Evolutionary conservation across 2,329 filamentous ascomycete species (phyloP).

Genomic region (Aspergillus pseudoviridinutans): DNA sequence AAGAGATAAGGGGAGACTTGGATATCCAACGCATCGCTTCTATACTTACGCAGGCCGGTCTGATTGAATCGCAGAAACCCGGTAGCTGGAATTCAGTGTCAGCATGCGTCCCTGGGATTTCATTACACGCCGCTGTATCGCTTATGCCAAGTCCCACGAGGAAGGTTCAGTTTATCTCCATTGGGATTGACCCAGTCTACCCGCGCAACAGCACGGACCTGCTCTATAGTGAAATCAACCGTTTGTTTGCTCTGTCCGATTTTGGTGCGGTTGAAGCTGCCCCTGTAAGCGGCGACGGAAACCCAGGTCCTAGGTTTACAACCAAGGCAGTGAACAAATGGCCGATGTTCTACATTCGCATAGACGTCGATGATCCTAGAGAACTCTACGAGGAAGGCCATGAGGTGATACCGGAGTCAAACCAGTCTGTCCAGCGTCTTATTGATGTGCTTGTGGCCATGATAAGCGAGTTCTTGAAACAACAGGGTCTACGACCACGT

Average conservation of each 20-base stretch:
- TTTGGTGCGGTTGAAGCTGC: constrained; percentile 63
- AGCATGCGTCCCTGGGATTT: constrained; percentile 59
- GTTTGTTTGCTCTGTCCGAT: constrained; percentile 67
- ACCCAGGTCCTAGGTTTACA: constrained; percentile 47
- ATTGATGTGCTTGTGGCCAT: constrained; percentile 64
- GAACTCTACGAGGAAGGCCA: constrained; percentile 37
- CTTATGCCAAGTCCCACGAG: constrained; percentile 66
- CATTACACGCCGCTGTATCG: constrained; percentile 68
- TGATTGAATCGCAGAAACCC: constrained; percentile 53
- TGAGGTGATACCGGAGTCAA: constrained; percentile 25
- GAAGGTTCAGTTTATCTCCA: constrained; percentile 72
- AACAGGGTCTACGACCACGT: constrained; percentile 64
- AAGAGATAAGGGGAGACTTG: constrained; percentile 7
- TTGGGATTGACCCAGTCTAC: constrained; percentile 66
- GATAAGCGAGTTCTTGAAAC: constrained; percentile 69
- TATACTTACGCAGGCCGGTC: constrained; percentile 63
- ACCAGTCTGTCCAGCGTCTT: constrained; percentile 52
- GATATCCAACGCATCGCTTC: constrained; percentile 39
- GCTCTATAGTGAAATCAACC: constrained; percentile 75
- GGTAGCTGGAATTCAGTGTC: constrained; percentile 66
- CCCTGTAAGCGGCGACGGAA: constrained; percentile 31
- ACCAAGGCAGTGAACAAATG: constrained; percentile 72
- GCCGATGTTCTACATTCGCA: constrained; percentile 83
- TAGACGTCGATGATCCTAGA: constrained; percentile 50
- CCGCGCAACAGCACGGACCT: constrained; percentile 56